A percentile compares a stretch with the other conserved stretches of the same genome.
phyloP scores from a whole-genome alignment of 257 asterid genomes.

The Thymus quinquecostatus region DNA sequence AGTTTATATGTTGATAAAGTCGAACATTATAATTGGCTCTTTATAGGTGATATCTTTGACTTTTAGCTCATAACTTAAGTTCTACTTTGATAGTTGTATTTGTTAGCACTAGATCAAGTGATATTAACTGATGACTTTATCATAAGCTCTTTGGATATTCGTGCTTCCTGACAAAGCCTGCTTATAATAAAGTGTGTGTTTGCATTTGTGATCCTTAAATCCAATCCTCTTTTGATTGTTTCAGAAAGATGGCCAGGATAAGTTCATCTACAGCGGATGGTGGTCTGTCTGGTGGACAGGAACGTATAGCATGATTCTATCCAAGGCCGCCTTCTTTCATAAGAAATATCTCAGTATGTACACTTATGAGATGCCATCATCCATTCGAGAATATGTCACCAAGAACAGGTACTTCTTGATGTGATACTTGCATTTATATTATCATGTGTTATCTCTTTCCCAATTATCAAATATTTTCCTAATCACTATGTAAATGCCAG shows the following conservation, averaged over 20 bases:
- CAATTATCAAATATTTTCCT: constrained; percentile 12
- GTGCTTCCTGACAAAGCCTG: constrained; percentile 1
- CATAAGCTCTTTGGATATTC: neutral
- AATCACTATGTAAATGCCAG: constrained; percentile 38
- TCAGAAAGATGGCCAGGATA: constrained; percentile 52
- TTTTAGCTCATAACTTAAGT: neutral
- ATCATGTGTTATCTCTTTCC: constrained; percentile 4
- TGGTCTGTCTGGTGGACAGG: constrained; percentile 95
- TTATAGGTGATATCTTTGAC: neutral
- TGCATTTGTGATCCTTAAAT: neutral
- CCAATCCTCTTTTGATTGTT: constrained; percentile 21
- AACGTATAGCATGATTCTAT: constrained; percentile 73
- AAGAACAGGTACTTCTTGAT: constrained; percentile 53
- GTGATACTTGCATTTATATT: neutral
- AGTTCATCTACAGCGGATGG: constrained; percentile 68
- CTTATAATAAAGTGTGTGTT: constrained; percentile 12
- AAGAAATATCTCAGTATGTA: constrained; percentile 76
- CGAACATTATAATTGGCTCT: constrained; percentile 3
- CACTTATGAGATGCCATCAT: constrained; percentile 75
- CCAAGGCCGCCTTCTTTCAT: constrained; percentile 81
- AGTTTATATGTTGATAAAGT: neutral
- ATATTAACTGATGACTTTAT: neutral
- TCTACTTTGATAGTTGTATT: neutral
- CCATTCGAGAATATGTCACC: constrained; percentile 69
- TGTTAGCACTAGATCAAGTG: constrained; percentile 5